Evolutionary conservation across 768 basidiomycete genomes (phyloP).

Genomic region (Pisolithus orientalis): DNA sequence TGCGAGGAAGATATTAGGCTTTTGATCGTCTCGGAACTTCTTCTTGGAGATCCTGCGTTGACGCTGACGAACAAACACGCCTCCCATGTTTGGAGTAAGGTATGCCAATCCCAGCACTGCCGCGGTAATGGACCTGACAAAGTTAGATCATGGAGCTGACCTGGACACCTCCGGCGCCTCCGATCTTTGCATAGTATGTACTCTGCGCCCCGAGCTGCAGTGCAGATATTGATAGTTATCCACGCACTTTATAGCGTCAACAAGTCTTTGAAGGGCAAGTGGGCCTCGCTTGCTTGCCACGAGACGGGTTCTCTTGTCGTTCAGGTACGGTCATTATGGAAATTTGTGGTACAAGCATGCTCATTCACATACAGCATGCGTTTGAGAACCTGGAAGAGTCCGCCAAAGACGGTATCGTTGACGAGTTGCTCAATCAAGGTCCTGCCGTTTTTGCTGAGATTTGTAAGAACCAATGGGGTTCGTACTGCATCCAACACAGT

Average conservation of each 20-base stretch:
- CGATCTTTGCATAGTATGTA: slow-evolving; percentile 78
- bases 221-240: not conserved
- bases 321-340: slow-evolving; percentile 43
- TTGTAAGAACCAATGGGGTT: slow-evolving; percentile 84
- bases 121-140: slow-evolving; percentile 4
- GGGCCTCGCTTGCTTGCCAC: slow-evolving; percentile 85
- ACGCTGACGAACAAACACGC: slow-evolving; percentile 89
- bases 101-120: slow-evolving; percentile 18
- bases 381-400: slow-evolving; percentile 82
- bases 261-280: slow-evolving; percentile 80
- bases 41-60: slow-evolving; percentile 78
- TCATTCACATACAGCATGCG: slow-evolving; percentile 49
- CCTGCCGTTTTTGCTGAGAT: slow-evolving; percentile 64
- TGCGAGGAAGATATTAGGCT: slow-evolving; percentile 85
- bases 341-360: not conserved
- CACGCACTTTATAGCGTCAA: slow-evolving; percentile 55
- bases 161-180: slow-evolving; percentile 83
- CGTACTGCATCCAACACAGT: slow-evolving; percentile 86
- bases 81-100: slow-evolving; percentile 91
- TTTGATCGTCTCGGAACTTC: slow-evolving; percentile 77
- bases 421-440: slow-evolving; percentile 76
- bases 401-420: slow-evolving; percentile 80
- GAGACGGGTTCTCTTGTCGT: slow-evolving; percentile 88
- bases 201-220: not conserved
- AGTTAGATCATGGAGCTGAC: slow-evolving; percentile 81